Evolutionary conservation across 2,329 filamentous ascomycete genomes (phyloP), one percentile per base, ranked within the genome.

Genomic region (Neophaeococcomyces aloes): DNA sequence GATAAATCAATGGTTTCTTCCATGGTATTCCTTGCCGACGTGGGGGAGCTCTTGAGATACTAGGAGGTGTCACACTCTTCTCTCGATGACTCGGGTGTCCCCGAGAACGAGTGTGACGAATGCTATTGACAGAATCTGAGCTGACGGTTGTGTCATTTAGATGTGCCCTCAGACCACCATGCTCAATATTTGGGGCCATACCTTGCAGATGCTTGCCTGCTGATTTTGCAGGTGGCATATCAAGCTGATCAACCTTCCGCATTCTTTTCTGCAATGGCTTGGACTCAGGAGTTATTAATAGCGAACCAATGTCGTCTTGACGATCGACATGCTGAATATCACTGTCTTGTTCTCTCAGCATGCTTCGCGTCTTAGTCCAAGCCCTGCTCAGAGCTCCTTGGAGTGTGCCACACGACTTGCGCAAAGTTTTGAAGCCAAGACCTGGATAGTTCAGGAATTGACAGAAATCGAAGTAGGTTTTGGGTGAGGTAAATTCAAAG

Each of bases 1-100:
- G 67, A 48, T 69, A 71, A 1, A 66, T 58, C 45, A 71, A 54
- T 11, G 68, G 59, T 17, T 60, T 66, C 10, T 32, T 48, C 58
- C 58, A 60, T 15, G 46, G 44, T 11, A 44, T 33, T 17, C 54
- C 39, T 35, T 35, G 30, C 15, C 39, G 39, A 17, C 39, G 39
- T 10, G 31, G 30, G n/a, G 23, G 19, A 7, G 23, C 21, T 10
- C 38, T 15, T n/a, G 25, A 7, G 23, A 11, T 5, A 11, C 29
- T 32, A 3, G 39, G 14, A 4, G 13, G 23, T 11, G 37, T 13
- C 13, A 8, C 19, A n/a, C 3, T 27, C 8, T 38, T 19, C 8
- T 25, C 18, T 7, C 7, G 13, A 7, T 27, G 8, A 7, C 14
- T 17, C 6, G 23, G 7, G 3, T 11, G 4, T n/a, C 18, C 18